Base-by-base conservation (phyloP, 208 protist species). In the Blastocrithidia nonstop region DNA sequence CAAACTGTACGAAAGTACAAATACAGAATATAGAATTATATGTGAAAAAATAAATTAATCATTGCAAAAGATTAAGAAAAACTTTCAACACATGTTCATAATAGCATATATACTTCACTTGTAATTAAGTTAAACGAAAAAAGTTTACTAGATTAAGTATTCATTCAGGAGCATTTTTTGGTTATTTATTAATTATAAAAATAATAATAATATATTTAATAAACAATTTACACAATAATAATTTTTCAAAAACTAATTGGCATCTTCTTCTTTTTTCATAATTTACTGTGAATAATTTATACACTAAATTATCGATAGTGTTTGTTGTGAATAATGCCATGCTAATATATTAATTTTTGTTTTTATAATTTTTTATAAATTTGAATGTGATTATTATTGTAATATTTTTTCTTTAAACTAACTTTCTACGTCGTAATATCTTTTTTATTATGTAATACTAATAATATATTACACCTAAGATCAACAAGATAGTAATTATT, bases 401-500 rank as follows among this genome's bases (percentile, higher is more conserved):
- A 9, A 4, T 26, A 2, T 37, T 28, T 9, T 45, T 11, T 21
- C 8, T 16, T 48, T 50, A 66, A 24, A 77, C 47, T 1, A 84
- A 59, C 45, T 84, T 73, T 27, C 72, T 73, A 44, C 81, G 75
- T 21, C 58, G 54, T 5, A 90, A 59, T 5, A 65, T 82, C 1
- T 50, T 61, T 49, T 81, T 82, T n/a, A 86, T 65, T 16, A 72
- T 61, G 37, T 46, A 45, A 36, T 85, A 86, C 57, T 86, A 67
- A 33, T 73, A 42, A 66, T 59, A 79, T n/a, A 69, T 54, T 11
- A 75, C 57, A 9, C 29, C 33, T 2, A 50, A 20, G 28, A 73
- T 72, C 16, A 71, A 45, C 2, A 46, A 29, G 1, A 79, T 66
- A 1, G 66, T 56, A 40, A 84, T 23, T 27, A 68, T 17, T 25